These are phyloP conservation scores for Trichopus zeylanicus DNA, from an alignment of 116 monocot species.

Conservation along the genomic window DNA sequence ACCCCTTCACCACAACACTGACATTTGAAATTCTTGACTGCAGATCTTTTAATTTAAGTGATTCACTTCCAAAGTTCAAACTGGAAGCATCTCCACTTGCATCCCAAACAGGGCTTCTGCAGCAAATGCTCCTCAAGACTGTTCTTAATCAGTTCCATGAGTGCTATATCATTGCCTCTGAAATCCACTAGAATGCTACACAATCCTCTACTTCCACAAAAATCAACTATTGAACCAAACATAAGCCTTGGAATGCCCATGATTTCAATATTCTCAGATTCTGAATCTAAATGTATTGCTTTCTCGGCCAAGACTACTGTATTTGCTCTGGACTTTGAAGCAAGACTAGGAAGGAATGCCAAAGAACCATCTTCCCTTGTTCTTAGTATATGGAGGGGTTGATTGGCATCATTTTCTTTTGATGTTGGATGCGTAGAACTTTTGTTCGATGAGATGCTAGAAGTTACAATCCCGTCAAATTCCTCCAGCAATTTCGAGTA, in stretches of 20 bases:
- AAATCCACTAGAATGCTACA: slow-evolving; percentile 70
- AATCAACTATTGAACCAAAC: slow-evolving; percentile 47
- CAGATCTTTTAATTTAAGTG: slow-evolving; percentile 36
- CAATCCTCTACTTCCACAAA: slow-evolving; percentile 36
- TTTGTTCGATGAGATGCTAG: slow-evolving; percentile 28
- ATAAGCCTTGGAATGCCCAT: slow-evolving; percentile 35
- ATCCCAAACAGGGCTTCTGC: slow-evolving; percentile 57
- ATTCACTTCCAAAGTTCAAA: slow-evolving; percentile 18
- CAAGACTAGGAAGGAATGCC: slow-evolving; percentile 29
- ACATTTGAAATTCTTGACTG: slow-evolving; percentile 19
- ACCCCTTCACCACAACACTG: slow-evolving; percentile 58
- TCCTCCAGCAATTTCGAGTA: slow-evolving; percentile 74
- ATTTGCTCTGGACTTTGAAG: slow-evolving; percentile 12
- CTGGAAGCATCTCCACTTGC: slow-evolving; percentile 7
- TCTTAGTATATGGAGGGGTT: slow-evolving; percentile 65
- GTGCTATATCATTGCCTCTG: slow-evolving; percentile 14
- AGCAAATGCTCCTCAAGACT: slow-evolving; percentile 36
- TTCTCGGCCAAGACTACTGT: slow-evolving; percentile 45
- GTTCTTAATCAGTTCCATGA: slow-evolving; percentile 28
- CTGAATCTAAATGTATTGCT: slow-evolving; percentile 26
- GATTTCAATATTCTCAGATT: slow-evolving; percentile 28
- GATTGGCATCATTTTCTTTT: slow-evolving; percentile 55
- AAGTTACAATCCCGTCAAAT: slow-evolving; percentile 63
- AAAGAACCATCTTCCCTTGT: slow-evolving; percentile 16
- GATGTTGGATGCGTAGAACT: slow-evolving; percentile 43